Conservation (phyloP, 371 early-diverging fungal species). For the Actinomortierella wolfii region DNA sequence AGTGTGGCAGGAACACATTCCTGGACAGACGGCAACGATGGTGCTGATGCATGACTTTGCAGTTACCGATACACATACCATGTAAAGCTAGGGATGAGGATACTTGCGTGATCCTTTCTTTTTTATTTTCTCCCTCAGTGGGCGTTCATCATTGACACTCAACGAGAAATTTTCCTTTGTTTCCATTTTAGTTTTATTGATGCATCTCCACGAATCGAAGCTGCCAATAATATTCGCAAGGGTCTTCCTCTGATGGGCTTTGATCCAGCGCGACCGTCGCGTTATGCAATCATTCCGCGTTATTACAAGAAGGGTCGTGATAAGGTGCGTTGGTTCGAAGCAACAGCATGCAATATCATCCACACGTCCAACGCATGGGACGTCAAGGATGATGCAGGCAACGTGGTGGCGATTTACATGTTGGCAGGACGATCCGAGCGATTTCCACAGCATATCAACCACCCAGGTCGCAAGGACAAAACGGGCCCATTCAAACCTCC, state of each 20-base stretch:
- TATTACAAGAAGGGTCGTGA: neutral
- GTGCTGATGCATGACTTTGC: conserved; percentile 4
- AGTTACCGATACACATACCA: neutral
- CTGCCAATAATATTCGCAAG: neutral
- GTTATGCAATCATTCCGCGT: neutral
- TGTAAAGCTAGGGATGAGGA: neutral
- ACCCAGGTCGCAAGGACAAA: neutral
- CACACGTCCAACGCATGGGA: conserved; percentile 4
- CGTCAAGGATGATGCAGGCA: neutral
- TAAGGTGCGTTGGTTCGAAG: neutral
- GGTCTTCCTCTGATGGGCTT: neutral
- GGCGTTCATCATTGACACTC: neutral
- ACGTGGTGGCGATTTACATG: conserved; percentile 1
- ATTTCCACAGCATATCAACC: neutral
- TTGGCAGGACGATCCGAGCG: neutral
- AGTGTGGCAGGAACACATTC: conserved; percentile 1
- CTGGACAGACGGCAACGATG: neutral
- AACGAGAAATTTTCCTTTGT: neutral
- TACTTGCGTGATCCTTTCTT: no score
- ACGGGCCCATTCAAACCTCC: neutral
- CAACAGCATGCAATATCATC: neutral
- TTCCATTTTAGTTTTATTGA: conserved; percentile 1
- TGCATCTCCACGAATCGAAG: neutral
- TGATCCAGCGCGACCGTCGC: neutral
- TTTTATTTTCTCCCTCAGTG: no score